A percentile compares a stretch with the other conserved stretches of the same genome.
These are phyloP conservation scores for Leccinum solheimii DNA, from an alignment of 1,284 basidiomycete species.

Conservation along the genomic window DNA sequence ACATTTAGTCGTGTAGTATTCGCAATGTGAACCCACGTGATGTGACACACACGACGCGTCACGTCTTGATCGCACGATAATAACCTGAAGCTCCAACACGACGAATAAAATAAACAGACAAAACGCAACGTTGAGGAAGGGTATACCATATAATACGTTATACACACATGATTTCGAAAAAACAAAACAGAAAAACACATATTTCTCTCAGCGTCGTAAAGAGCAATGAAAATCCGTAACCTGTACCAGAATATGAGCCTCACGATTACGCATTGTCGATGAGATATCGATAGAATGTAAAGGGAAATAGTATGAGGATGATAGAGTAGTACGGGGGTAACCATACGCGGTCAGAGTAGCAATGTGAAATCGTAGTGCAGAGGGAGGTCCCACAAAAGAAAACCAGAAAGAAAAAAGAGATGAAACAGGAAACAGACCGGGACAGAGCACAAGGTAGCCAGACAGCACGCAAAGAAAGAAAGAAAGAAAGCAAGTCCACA, in stretches of 20 bases:
- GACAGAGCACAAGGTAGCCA: constrained; percentile 5
- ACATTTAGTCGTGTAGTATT: background rate
- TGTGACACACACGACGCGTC: constrained; percentile 32
- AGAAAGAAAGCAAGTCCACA: background rate
- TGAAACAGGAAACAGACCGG: constrained; percentile 2
- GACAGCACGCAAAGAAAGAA: constrained; percentile 3
- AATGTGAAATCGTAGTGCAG: constrained; percentile 14
- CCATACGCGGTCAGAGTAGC: constrained; percentile 15
- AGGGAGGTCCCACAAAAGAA: constrained; percentile 2
- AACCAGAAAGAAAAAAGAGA: constrained; percentile 1
- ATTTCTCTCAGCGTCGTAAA: background rate
- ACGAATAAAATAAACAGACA: background rate
- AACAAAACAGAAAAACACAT: background rate
- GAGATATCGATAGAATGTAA: constrained; percentile 6
- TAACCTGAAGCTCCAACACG: background rate
- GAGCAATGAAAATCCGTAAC: constrained; percentile 23
- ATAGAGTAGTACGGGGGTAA: constrained; percentile 9
- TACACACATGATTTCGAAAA: constrained; percentile 14
- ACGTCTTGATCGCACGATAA: constrained; percentile 4
- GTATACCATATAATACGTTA: constrained; percentile 24
- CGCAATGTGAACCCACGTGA: constrained; percentile 19
- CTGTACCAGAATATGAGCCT: constrained; percentile 18
- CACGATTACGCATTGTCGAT: background rate
- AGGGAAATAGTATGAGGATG: constrained; percentile 3
- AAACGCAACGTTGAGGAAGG: background rate